phyloP scores from a whole-genome alignment of 352 stramenopile genomes.

The Pythium phragmitis region DNA sequence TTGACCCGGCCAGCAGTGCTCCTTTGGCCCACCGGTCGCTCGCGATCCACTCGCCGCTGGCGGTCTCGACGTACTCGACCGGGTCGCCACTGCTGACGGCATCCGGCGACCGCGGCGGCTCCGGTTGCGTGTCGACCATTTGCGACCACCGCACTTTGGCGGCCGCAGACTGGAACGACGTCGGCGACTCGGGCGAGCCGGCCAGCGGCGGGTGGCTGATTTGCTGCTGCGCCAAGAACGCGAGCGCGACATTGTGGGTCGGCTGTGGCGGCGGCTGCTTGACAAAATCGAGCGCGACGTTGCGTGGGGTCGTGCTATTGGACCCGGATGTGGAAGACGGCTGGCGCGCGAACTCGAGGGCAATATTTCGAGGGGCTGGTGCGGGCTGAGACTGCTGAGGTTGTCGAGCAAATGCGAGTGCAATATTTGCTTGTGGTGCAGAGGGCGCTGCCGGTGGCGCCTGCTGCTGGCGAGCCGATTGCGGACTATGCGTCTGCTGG shows the following conservation, averaged over 20 bases:
- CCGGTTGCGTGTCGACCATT: constrained; percentile 12
- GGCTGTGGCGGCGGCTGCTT: constrained; percentile 8
- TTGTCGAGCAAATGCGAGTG: constrained; percentile 12
- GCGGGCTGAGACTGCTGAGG: not conserved
- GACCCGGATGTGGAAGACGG: not conserved
- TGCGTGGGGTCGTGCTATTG: constrained; percentile 1
- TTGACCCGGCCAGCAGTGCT: constrained; percentile 1
- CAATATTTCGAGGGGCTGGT: constrained; percentile 13
- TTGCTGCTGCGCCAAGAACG: constrained; percentile 8
- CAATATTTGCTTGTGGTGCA: constrained; percentile 12
- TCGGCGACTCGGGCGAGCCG: not conserved
- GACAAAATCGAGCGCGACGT: constrained; percentile 18
- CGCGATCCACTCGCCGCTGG: constrained; percentile 64
- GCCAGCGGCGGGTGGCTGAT: not conserved
- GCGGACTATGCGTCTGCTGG: constrained; percentile 27
- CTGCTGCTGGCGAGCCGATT: constrained; percentile 16
- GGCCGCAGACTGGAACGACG: not conserved
- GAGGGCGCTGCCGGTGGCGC: constrained; percentile 5
- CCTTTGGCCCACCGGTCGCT: constrained; percentile 33
- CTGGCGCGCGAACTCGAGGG: constrained; percentile 19
- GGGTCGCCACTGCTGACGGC: constrained; percentile 38
- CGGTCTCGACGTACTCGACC: constrained; percentile 59
- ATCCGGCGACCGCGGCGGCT: constrained; percentile 13
- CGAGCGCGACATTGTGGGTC: constrained; percentile 5
- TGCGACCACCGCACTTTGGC: constrained; percentile 12